These are phyloP conservation scores for Xylariaceae sp. DNA, from an alignment of 2,329 filamentous ascomycete genomes.

Conservation along the genomic window DNA sequence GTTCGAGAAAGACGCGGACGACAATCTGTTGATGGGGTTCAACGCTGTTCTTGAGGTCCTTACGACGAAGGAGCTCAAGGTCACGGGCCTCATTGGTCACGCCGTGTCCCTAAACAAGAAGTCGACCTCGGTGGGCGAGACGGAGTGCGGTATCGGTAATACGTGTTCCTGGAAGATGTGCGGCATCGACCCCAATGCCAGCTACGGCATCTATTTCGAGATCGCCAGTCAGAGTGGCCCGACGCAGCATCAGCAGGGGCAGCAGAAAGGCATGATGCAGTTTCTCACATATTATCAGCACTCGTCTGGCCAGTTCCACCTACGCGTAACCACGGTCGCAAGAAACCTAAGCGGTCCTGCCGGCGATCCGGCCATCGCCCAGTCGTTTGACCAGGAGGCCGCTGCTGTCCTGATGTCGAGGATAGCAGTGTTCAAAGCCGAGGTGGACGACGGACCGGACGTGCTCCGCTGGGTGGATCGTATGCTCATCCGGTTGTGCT, in stretches of 20 bases:
- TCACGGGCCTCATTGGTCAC: conserved; percentile 94
- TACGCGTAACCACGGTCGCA: conserved; percentile 90
- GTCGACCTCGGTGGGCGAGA: conserved; percentile 92
- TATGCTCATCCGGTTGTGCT: conserved; percentile 96
- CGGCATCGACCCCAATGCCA: conserved; percentile 87
- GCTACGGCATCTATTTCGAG: conserved; percentile 96
- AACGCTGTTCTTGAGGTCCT: conserved; percentile 93
- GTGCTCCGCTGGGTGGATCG: conserved; percentile 96
- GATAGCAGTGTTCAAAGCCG: conserved; percentile 97
- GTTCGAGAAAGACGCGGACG: conserved; percentile 93
- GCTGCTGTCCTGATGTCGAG: conserved; percentile 98
- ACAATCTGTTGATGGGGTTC: conserved; percentile 96
- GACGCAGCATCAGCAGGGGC: conserved; percentile 75
- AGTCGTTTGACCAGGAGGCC: conserved; percentile 97
- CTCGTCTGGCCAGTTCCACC: conserved; percentile 90
- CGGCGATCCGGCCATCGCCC: conserved; percentile 88
- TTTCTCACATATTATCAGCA: conserved; percentile 99
- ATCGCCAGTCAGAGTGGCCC: conserved; percentile 91
- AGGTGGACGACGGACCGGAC: conserved; percentile 97
- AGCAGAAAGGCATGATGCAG: conserved; percentile 93
- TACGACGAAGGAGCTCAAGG: conserved; percentile 96
- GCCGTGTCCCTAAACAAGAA: conserved; percentile 98
- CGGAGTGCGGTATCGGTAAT: conserved; percentile 96
- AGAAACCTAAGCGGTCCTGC: conserved; percentile 88
- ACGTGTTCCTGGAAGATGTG: conserved; percentile 99